phyloP scores from a whole-genome alignment of 1,139 yeast genomes.

The Sugiyamaella novakii region DNA sequence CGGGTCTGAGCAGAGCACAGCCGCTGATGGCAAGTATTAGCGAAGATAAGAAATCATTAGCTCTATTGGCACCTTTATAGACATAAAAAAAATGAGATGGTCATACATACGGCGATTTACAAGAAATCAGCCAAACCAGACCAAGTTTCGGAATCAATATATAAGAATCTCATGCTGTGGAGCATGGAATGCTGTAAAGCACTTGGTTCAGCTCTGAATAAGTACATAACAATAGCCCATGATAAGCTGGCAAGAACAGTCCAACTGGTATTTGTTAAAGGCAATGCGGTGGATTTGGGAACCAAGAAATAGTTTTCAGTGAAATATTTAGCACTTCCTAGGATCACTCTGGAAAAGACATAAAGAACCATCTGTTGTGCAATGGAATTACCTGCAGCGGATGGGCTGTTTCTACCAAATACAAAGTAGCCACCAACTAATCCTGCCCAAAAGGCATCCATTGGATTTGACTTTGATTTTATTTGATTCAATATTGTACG shows the following conservation, averaged over 20 bases:
- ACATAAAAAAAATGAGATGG: not conserved
- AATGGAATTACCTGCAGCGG: constrained; percentile 38
- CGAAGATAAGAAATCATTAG: not conserved
- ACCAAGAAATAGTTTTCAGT: constrained; percentile 20
- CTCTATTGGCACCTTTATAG: not conserved
- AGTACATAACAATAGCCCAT: constrained; percentile 77
- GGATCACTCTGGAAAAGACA: constrained; percentile 59
- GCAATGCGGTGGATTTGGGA: constrained; percentile 17
- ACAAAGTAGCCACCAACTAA: constrained; percentile 64
- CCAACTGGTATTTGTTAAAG: constrained; percentile 52
- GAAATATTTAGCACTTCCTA: constrained; percentile 52
- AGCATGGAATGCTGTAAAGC: constrained; percentile 68
- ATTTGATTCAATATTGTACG: constrained; percentile 33
- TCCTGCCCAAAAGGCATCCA: constrained; percentile 62
- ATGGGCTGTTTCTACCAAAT: constrained; percentile 54
- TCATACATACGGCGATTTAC: too few relatives aligned
- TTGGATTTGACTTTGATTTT: constrained; percentile 30
- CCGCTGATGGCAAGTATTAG: not conserved
- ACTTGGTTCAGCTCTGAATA: constrained; percentile 65
- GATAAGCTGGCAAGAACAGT: constrained; percentile 64
- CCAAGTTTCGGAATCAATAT: constrained; percentile 53
- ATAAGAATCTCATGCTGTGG: constrained; percentile 71
- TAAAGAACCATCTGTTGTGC: constrained; percentile 62
- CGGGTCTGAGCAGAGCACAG: constrained; percentile 1
- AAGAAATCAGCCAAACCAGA: constrained; percentile 34